Percentiles rank a stretch among this genome's conserved stretches.
Conservation (phyloP, 2,329 filamentous ascomycete species). For the Raffaelea ambrosiae region DNA sequence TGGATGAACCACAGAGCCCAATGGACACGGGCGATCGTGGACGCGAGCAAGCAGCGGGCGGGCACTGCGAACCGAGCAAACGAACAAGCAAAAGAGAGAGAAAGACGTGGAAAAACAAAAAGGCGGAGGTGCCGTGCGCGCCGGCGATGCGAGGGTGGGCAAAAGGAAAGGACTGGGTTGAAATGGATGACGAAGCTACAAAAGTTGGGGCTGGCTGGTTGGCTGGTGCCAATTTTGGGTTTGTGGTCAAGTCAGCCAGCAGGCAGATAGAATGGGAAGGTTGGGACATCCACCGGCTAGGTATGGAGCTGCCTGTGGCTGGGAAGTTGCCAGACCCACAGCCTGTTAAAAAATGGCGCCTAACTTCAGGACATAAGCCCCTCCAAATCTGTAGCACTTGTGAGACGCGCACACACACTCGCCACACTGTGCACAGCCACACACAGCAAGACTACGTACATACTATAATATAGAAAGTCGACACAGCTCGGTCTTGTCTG, state of each 20-base stretch:
- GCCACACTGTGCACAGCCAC: too few species aligned
- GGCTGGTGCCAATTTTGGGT: background rate
- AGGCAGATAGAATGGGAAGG: too few species aligned
- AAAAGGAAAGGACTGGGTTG: background rate
- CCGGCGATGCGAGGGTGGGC: background rate
- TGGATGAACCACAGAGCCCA: background rate
- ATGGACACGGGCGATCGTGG: too few species aligned
- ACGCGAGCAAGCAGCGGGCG: background rate
- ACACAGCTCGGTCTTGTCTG: too few species aligned
- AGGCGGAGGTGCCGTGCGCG: background rate
- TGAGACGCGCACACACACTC: too few species aligned
- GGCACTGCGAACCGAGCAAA: background rate
- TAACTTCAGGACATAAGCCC: too few species aligned
- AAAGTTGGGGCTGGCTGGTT: background rate
- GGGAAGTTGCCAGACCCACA: background rate
- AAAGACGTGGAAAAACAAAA: background rate
- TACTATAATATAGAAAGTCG: too few species aligned
- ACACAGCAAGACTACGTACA: too few species aligned
- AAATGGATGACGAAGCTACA: background rate
- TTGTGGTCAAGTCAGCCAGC: too few species aligned
- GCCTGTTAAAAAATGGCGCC: too few species aligned
- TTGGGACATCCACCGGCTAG: too few species aligned
- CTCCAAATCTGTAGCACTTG: too few species aligned
- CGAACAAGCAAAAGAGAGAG: background rate
- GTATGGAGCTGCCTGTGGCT: background rate